Percentiles rank a stretch among this genome's conserved stretches.
phyloP scores from a whole-genome alignment of 805 yeast species.

The Barnettozyma vustinii region DNA sequence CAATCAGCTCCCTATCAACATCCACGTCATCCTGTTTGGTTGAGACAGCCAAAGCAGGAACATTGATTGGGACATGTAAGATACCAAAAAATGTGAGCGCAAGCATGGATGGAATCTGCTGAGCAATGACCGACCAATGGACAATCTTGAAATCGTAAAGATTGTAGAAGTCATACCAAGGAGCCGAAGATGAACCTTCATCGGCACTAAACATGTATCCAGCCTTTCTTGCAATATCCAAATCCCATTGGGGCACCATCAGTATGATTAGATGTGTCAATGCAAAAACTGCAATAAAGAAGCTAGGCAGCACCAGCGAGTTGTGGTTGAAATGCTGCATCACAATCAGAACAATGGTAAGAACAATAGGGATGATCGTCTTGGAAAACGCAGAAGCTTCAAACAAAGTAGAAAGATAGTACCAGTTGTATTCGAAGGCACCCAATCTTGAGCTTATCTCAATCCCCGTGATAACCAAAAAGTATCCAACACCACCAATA shows the following conservation, averaged over 20 bases:
- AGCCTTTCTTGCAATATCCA: constrained; percentile 53
- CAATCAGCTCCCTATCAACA: constrained; percentile 88
- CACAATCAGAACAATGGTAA: constrained; percentile 56
- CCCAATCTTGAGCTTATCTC: constrained; percentile 85
- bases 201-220: constrained; percentile 78
- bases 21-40: constrained; percentile 77
- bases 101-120: constrained; percentile 85
- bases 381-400: constrained; percentile 43
- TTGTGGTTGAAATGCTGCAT: constrained; percentile 58
- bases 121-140: constrained; percentile 64
- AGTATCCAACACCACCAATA: constrained; percentile 97
- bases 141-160: constrained; percentile 65
- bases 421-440: constrained; percentile 57
- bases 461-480: constrained; percentile 81
- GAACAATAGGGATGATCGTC: constrained; percentile 65
- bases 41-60: constrained; percentile 93
- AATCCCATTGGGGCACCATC: constrained; percentile 57
- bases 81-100: constrained; percentile 96
- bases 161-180: constrained; percentile 88
- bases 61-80: constrained; percentile 94
- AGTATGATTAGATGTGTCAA: constrained; percentile 65
- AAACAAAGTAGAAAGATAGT: constrained; percentile 45
- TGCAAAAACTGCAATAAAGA: constrained; percentile 65
- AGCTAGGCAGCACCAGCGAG: constrained; percentile 75
- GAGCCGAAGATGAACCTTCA: constrained; percentile 53